Evolutionary conservation across 1,284 basidiomycete species (phyloP), one percentile per base, ranked within the genome.

Genomic region (Mycosarcoma mackinlayi): DNA sequence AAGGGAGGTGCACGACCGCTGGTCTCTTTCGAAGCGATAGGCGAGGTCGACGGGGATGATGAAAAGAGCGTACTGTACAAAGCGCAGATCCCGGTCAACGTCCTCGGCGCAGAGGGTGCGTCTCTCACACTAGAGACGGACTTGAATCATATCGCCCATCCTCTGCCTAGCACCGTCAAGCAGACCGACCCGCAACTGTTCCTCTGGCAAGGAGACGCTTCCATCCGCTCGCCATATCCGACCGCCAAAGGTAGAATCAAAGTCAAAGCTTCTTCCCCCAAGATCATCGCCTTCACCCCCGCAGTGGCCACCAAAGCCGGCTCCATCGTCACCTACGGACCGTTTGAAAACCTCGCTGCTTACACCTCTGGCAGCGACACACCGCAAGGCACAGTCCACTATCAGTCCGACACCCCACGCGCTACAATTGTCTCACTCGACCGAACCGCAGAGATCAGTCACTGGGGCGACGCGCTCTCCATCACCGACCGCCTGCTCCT

Each of bases 391-490:
- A 84, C 84, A 6, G 86, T 97, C 4, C 93, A 96, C 78, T 98
- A 92, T 84, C 86, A 87, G 73, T 89, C 90, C 63, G 90, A 90
- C 30, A 86, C 88, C 53, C 92, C 95, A 0, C 88, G 96, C 38
- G 83, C 94, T 13, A 89, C 92, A 65, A 85, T 96, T 53, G 87
- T 86, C 19, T 88, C 86, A 25, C 87, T 95, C 28, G 86, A 88
- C 56, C 89, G 96, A 41, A 82, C 87, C 0, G 93, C 91, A 2
- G 94, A 98, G 84, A 89, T 98, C 73, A 94, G 92, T 67, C 95
- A 98, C 83, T 98, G 95, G 96, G 94, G 94, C 38, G 89, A 89
- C 47, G 97, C 95, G 83, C 83, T 98, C 38, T 95, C 96, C 79
- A 90, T 95, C 42, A 88, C 97, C 83, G 94, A 99, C 83, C 88